These are phyloP conservation scores for Croton setiger DNA, from an alignment of 441 rosid species.

Conservation along the genomic window DNA sequence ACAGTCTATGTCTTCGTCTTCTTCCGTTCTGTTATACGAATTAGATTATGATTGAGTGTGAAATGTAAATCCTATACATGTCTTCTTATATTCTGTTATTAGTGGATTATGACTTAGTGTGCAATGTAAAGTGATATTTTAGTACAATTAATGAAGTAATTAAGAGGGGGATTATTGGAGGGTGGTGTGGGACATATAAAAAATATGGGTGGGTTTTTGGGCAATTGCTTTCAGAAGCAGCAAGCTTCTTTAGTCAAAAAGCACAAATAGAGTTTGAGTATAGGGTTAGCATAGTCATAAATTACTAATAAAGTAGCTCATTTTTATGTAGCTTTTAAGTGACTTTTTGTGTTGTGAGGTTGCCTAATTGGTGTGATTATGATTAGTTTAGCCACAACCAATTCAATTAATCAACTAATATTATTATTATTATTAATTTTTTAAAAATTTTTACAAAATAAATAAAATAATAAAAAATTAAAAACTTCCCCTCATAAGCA, in stretches of 20 bases:
- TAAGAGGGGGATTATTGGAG: not conserved
- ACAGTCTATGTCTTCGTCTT: too few relatives aligned
- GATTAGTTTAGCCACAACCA: not conserved
- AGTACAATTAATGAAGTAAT: not conserved
- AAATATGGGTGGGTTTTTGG: slow-evolving; percentile 27
- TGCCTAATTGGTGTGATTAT: not conserved
- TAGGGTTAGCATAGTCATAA: slow-evolving; percentile 29
- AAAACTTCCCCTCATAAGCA: not conserved
- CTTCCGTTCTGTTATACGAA: too few relatives aligned
- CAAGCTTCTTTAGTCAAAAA: slow-evolving; percentile 29
- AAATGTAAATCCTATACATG: too few relatives aligned
- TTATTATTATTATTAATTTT: not conserved
- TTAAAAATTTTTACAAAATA: too few relatives aligned
- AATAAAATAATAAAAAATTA: too few relatives aligned
- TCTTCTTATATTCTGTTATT: too few relatives aligned
- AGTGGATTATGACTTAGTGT: not conserved
- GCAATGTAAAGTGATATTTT: not conserved
- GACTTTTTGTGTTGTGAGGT: not conserved
- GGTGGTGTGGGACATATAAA: not conserved
- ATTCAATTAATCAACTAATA: not conserved
- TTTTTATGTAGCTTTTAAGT: not conserved
- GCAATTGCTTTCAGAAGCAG: slow-evolving; percentile 38
- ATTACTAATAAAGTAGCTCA: not conserved
- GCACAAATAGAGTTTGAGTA: slow-evolving; percentile 33
- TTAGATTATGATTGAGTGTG: too few relatives aligned